Conservation (phyloP, 306 rosid species). For the Quercus glauca region DNA sequence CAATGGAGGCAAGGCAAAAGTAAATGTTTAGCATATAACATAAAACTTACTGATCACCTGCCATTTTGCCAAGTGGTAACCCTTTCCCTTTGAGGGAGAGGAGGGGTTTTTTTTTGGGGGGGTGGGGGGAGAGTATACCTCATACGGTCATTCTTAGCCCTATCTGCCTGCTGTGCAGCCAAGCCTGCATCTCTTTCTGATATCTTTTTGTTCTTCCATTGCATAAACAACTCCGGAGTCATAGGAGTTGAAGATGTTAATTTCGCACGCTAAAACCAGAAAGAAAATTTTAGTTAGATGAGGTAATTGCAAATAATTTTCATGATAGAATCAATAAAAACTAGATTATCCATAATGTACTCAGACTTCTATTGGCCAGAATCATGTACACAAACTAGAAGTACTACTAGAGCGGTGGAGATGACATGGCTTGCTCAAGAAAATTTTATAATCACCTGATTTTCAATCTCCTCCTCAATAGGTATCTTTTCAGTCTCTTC, state of each 20-base stretch:
- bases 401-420: not conserved
- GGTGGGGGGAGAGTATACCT: conserved; percentile 44
- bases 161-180: conserved; percentile 86
- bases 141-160: conserved; percentile 97
- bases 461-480: conserved; percentile 61
- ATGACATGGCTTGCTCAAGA: conserved; percentile 5
- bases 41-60: not conserved
- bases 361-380: not conserved
- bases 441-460: conserved; percentile 48
- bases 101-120: not conserved
- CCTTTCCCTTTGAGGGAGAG: not conserved
- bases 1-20: conserved; percentile 11
- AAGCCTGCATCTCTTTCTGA: conserved; percentile 88
- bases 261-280: conserved; percentile 65
- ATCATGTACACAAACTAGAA: not conserved
- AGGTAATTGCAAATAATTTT: conserved; percentile 10
- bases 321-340: not conserved
- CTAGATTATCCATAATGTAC: not conserved
- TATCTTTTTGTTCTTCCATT: conserved; percentile 87
- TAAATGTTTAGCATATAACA: not conserved
- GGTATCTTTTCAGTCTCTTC: conserved; percentile 71
- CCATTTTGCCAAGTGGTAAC: conserved; percentile 4
- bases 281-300: conserved; percentile 3
- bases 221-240: conserved; percentile 72
- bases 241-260: conserved; percentile 72